A percentile compares a stretch with the other conserved stretches of the same genome.
phyloP scores from a whole-genome alignment of 768 basidiomycete genomes.

The Auriculariales sp. region DNA sequence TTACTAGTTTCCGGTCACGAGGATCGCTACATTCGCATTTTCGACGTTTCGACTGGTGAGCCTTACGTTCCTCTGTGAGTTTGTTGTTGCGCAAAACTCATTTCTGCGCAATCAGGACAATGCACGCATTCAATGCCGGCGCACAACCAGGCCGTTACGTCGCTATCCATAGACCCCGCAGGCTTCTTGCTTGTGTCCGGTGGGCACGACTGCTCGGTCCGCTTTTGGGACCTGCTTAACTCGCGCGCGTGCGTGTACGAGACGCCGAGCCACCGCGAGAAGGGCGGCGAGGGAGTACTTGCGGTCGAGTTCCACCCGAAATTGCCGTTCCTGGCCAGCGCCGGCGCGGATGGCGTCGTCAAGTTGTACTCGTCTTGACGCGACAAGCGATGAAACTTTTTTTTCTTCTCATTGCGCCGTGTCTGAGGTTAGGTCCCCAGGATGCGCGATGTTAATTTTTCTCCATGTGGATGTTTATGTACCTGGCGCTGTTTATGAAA shows the following conservation, averaged over 20 bases:
- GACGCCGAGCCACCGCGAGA: conserved; percentile 75
- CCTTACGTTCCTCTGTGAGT: no score
- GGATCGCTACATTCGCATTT: conserved; percentile 85
- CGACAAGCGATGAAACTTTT: no score
- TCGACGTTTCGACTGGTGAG: conserved; percentile 70
- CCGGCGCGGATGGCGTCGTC: conserved; percentile 90
- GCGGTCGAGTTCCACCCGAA: conserved; percentile 76
- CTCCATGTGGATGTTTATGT: no score
- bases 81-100: no score
- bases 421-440: no score
- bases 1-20: conserved; percentile 84
- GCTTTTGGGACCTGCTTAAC: conserved; percentile 87
- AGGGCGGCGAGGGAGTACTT: conserved; percentile 81
- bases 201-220: conserved; percentile 85
- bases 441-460: no score
- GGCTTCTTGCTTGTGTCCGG: conserved; percentile 81
- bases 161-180: conserved; percentile 74
- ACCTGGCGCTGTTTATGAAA: no score
- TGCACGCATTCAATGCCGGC: conserved; percentile 83
- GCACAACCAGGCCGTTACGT: conserved; percentile 85
- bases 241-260: conserved; percentile 78
- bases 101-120: conserved; percentile 35
- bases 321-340: conserved; percentile 78
- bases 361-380: conserved; percentile 84
- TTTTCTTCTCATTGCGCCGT: no score